A percentile compares a stretch with the other conserved stretches of the same genome.
Conservation (phyloP, 2,329 filamentous ascomycete species). For the Elsinoe necatrix region DNA sequence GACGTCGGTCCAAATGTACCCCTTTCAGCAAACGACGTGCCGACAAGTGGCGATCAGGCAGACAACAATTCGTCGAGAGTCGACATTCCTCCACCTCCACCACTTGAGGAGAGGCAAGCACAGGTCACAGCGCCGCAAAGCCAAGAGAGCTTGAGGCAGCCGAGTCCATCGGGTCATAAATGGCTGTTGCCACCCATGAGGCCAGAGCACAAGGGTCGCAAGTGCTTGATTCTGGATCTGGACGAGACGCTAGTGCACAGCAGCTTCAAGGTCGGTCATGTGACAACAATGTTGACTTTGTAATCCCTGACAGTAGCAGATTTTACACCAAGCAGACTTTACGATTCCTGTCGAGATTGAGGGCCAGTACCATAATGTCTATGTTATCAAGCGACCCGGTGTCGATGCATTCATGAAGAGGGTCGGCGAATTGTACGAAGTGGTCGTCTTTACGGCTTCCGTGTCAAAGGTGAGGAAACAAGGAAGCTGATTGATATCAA, state of each 20-base stretch:
- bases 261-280: constrained; percentile 76
- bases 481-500: not conserved
- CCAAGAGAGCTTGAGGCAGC: constrained; percentile 22
- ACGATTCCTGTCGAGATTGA: constrained; percentile 99
- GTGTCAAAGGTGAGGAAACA: constrained; percentile 71
- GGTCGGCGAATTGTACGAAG: constrained; percentile 94
- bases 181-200: constrained; percentile 75
- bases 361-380: constrained; percentile 97
- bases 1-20: constrained; percentile 46
- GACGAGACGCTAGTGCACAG: constrained; percentile 97
- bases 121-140: constrained; percentile 16
- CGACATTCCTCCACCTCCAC: constrained; percentile 50
- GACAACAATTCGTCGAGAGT: constrained; percentile 33
- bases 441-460: constrained; percentile 96
- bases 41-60: constrained; percentile 23
- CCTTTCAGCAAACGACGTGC: constrained; percentile 44
- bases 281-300: not conserved
- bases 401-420: constrained; percentile 99
- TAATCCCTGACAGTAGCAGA: constrained; percentile 45
- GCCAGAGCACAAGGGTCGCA: constrained; percentile 73
- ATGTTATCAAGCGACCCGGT: constrained; percentile 97
- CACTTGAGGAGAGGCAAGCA: constrained; percentile 38
- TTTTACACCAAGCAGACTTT: constrained; percentile 95
- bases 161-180: constrained; percentile 44
- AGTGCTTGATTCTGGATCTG: constrained; percentile 89